These are phyloP conservation scores for Saururus chinensis DNA, from an alignment of 164 flowering plant genomes.

Conservation along the genomic window DNA sequence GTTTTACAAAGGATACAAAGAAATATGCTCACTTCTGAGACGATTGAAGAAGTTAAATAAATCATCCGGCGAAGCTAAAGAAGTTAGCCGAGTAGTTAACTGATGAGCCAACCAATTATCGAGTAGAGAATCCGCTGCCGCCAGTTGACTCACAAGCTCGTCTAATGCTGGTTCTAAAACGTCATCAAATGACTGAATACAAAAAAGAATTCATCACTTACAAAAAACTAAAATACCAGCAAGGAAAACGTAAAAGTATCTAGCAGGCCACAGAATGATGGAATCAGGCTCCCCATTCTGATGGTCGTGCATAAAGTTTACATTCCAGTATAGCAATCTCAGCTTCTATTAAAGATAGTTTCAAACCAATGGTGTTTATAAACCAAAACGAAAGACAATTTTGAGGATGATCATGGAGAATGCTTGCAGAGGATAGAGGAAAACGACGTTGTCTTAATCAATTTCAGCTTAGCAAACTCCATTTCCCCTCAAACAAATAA, in stretches of 20 bases:
- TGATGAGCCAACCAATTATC: slow-evolving; percentile 50
- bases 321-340: no score
- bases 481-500: no score
- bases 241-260: background rate
- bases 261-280: no score
- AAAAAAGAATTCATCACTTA: slow-evolving; percentile 1
- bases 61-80: slow-evolving; percentile 75
- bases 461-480: no score
- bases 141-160: slow-evolving; percentile 48
- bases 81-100: slow-evolving; percentile 38
- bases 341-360: no score
- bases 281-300: background rate
- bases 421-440: no score
- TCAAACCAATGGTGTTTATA: no score
- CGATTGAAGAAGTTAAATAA: slow-evolving; percentile 62
- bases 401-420: no score
- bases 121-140: slow-evolving; percentile 37
- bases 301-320: no score
- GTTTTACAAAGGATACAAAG: background rate
- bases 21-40: slow-evolving; percentile 43
- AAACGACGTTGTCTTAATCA: no score
- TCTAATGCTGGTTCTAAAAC: slow-evolving; percentile 77
- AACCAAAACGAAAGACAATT: no score
- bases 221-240: background rate
- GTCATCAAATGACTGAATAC: slow-evolving; percentile 58